Percentiles rank a stretch among this genome's conserved stretches.
Conservation (phyloP, 495 filamentous ascomycete genomes). For the Talaromyces trachyspermus region DNA sequence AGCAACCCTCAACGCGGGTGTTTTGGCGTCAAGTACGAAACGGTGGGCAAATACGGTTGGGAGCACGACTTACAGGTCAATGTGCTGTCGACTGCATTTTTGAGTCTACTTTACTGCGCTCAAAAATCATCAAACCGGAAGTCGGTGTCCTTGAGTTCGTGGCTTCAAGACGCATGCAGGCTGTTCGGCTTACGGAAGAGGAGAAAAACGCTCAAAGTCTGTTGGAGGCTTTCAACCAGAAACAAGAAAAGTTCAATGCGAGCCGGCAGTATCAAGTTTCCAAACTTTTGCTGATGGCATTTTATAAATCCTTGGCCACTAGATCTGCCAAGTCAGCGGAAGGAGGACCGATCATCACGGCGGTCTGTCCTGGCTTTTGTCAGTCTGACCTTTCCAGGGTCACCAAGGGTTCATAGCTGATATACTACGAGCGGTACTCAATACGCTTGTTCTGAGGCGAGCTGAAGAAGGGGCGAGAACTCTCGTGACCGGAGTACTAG, state of each 20-base stretch:
- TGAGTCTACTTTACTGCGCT: conserved; percentile 30
- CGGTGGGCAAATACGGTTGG: conserved; percentile 32
- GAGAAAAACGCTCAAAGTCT: neutral
- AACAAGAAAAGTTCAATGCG: conserved; percentile 2
- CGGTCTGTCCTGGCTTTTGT: conserved; percentile 11
- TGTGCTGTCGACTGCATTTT: conserved; percentile 38
- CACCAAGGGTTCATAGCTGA: neutral
- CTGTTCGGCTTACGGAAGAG: conserved; percentile 2
- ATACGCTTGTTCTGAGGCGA: conserved; percentile 12
- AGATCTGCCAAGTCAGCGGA: neutral
- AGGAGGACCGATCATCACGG: conserved; percentile 8
- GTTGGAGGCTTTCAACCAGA: neutral
- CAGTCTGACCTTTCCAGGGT: conserved; percentile 6
- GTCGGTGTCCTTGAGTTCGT: conserved; percentile 1
- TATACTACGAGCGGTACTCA: neutral
- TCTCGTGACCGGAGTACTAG: conserved; percentile 20
- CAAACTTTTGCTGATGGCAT: conserved; percentile 15
- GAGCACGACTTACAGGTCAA: conserved; percentile 27
- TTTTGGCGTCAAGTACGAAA: conserved; percentile 8
- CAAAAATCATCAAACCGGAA: conserved; percentile 11
- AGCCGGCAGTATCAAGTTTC: conserved; percentile 9
- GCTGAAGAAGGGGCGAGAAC: conserved; percentile 22
- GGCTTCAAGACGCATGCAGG: conserved; percentile 1
- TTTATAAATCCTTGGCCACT: conserved; percentile 5
- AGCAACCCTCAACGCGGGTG: conserved; percentile 20